Percentiles rank a stretch among this genome's conserved stretches.
Evolutionary conservation across 164 flowering plant genomes (phyloP).

Genomic region (Piper longum): DNA sequence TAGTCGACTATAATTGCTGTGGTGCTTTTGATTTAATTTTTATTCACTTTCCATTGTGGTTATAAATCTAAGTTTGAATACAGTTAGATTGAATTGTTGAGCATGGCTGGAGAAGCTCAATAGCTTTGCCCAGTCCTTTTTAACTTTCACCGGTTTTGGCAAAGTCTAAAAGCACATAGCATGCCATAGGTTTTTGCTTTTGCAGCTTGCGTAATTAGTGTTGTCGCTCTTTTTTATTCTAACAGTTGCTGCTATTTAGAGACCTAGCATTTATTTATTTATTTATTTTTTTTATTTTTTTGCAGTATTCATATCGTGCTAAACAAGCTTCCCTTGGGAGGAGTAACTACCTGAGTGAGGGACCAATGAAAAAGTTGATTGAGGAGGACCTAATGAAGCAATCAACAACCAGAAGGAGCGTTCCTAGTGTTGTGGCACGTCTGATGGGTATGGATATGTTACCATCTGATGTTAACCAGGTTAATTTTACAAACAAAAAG

Average conservation of each 20-base stretch:
- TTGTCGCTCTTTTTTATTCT: too few species aligned
- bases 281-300: slow-evolving; percentile 3
- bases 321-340: slow-evolving; percentile 25
- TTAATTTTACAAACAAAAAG: slow-evolving; percentile 20
- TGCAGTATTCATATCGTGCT: slow-evolving; percentile 36
- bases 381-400: slow-evolving; percentile 49
- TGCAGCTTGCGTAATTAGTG: too few species aligned
- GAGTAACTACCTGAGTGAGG: slow-evolving; percentile 28
- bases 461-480: slow-evolving; percentile 36
- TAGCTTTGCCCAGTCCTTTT: not conserved
- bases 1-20: not conserved
- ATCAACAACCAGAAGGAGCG: slow-evolving; percentile 29
- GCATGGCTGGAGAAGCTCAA: not conserved
- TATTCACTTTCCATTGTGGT: not conserved
- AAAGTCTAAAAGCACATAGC: not conserved
- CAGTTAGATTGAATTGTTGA: not conserved
- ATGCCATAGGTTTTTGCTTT: not conserved
- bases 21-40: not conserved
- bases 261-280: too few species aligned
- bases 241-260: too few species aligned
- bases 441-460: slow-evolving; percentile 81
- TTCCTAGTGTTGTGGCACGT: slow-evolving; percentile 78
- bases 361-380: slow-evolving; percentile 65
- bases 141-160: not conserved
- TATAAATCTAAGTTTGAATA: not conserved